Conservation (phyloP, 2,329 filamentous ascomycete genomes). For the Fusarium paranaense region DNA sequence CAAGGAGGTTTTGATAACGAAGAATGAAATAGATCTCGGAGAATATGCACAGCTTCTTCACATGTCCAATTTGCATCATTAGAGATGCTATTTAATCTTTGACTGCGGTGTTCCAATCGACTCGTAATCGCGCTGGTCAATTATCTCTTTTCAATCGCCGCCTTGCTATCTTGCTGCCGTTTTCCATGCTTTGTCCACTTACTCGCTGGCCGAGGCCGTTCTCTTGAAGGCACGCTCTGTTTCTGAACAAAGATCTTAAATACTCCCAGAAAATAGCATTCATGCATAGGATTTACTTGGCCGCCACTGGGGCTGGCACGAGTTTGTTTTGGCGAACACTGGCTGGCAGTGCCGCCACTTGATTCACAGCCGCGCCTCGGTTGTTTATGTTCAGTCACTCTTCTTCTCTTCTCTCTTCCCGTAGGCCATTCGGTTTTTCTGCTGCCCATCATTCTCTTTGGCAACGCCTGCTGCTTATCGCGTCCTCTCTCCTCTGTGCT, state of each 20-base stretch:
- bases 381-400: not conserved
- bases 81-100: no score
- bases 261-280: not conserved
- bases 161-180: not conserved
- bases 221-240: not conserved
- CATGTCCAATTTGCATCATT: no score
- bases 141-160: rapidly evolving
- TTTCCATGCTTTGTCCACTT: not conserved
- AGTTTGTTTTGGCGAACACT: not conserved
- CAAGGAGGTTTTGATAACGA: no score
- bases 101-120: no score
- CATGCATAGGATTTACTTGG: not conserved
- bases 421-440: not conserved
- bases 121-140: not conserved
- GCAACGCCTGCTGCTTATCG: not conserved
- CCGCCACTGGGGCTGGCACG: not conserved
- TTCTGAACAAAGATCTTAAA: not conserved
- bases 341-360: not conserved
- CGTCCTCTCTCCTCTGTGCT: not conserved
- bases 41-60: no score
- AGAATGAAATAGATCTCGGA: no score
- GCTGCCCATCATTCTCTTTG: not conserved
- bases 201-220: not conserved
- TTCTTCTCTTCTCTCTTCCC: not conserved
- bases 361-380: not conserved